Base-by-base conservation (phyloP, 768 basidiomycete species). In the Clavaria fumosa region DNA sequence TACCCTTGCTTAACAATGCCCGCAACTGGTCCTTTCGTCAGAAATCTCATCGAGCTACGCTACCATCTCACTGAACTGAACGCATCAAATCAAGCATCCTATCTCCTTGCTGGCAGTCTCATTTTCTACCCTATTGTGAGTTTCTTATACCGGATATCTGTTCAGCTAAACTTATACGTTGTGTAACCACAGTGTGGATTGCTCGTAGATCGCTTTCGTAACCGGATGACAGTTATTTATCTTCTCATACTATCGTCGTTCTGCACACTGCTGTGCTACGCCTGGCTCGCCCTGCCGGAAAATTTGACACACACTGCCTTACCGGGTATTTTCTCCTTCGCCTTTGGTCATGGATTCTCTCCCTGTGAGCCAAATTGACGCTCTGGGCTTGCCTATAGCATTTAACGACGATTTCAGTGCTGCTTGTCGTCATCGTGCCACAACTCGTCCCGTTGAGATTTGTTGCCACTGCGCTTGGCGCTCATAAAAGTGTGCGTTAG, bases 381-480 rank as follows among this genome's bases (percentile, higher is more conserved):
- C n/a, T n/a, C n/a, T n/a, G n/a, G n/a, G n/a, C n/a, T n/a, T n/a
- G n/a, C n/a, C n/a, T n/a, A n/a, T n/a, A n/a, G n/a, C n/a, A n/a
- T n/a, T n/a, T n/a, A n/a, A n/a, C n/a, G n/a, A n/a, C n/a, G 3
- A 11, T 21, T 24, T 2, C 44, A 82, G 81, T 84, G 20, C 57
- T 85, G 7, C 62, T 84, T 7, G 82, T 79, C 5, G 63, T 85
- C 11, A 61, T 85, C 23, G 82, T 84, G 0, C 80, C 82, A 1
- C 69, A 66, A 36, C 68, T 85, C 20, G 78, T 85, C 0, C 67
- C 72, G 5, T 45, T 66, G 14, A 78, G 77, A 51, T 84, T 78
- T 52, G 72, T 85, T 31, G 77, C 78, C 2, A 84, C 83, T 1
- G 79, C 78, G 4, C 61, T 85, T 0, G 82, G 80, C 1, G 72